These are phyloP conservation scores for Citrus trifoliata DNA, from an alignment of 345 rosid species.

Conservation along the genomic window DNA sequence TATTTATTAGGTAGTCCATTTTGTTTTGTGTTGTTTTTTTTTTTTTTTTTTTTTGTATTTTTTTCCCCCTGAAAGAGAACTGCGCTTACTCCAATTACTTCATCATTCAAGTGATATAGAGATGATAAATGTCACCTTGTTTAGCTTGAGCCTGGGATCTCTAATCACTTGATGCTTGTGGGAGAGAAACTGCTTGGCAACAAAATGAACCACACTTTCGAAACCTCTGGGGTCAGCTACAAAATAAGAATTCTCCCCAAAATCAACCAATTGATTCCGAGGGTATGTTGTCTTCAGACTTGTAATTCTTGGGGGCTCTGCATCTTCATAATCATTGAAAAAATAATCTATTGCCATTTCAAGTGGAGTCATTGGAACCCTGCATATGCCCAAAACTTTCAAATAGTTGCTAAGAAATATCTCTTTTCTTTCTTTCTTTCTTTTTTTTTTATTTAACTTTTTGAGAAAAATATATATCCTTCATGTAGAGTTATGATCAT, in stretches of 20 bases:
- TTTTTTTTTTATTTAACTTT: too few species aligned
- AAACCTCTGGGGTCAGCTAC: constrained; percentile 31
- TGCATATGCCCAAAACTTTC: background rate
- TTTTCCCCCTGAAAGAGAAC: too few species aligned
- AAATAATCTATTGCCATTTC: constrained; percentile 35
- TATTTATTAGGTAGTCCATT: too few species aligned
- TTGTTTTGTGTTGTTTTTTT: too few species aligned
- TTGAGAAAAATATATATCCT: too few species aligned
- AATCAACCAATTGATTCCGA: constrained; percentile 14
- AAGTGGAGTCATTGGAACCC: constrained; percentile 28
- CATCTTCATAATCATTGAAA: constrained; percentile 28
- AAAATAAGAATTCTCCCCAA: constrained; percentile 23
- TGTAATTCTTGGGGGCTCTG: constrained; percentile 33
- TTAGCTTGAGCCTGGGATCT: constrained; percentile 32
- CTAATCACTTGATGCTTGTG: background rate
- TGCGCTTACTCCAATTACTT: too few species aligned
- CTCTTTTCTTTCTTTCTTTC: too few species aligned
- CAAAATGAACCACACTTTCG: constrained; percentile 19
- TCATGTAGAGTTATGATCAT: too few species aligned
- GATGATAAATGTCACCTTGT: constrained; percentile 13
- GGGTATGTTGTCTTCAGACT: constrained; percentile 31
- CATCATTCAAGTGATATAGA: too few species aligned
- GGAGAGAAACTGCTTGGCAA: constrained; percentile 24
- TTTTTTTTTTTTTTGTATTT: too few species aligned
- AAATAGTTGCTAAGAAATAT: too few species aligned